Evolutionary conservation across 2,329 filamentous ascomycete genomes (phyloP).

Genomic region (Talaromyces sp.): DNA sequence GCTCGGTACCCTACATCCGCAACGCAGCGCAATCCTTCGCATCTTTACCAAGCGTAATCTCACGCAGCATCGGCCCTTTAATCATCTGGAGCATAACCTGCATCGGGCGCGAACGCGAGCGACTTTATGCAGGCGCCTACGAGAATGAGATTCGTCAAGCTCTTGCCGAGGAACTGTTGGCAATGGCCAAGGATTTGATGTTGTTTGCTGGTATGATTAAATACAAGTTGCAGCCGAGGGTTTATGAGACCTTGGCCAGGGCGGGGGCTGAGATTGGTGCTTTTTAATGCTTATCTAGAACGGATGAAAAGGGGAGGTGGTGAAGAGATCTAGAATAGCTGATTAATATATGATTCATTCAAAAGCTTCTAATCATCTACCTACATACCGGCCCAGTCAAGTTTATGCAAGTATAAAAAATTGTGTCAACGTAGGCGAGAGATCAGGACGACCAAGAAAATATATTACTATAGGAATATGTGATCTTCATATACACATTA

Average conservation of each 20-base stretch:
- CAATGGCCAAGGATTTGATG: constrained; percentile 85
- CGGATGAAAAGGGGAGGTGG: not conserved
- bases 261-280: constrained; percentile 66
- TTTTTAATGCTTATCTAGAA: constrained; percentile 28
- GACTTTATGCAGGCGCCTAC: constrained; percentile 68
- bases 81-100: constrained; percentile 91
- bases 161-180: constrained; percentile 68
- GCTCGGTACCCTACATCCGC: constrained; percentile 77
- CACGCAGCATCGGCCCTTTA: constrained; percentile 84
- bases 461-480: not conserved
- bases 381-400: not conserved
- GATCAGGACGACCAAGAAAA: not conserved
- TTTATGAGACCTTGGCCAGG: constrained; percentile 84
- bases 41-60: constrained; percentile 72
- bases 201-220: constrained; percentile 90
- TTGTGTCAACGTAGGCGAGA: not conserved
- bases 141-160: constrained; percentile 52
- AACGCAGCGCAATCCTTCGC: constrained; percentile 78
- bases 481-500: not conserved
- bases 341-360: not conserved
- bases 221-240: constrained; percentile 80
- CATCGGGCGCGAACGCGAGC: constrained; percentile 74
- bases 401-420: not conserved
- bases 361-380: not conserved
- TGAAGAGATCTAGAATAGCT: not conserved